phyloP scores from a whole-genome alignment of 805 yeast species.

The Pichia nanzhaoensis region DNA sequence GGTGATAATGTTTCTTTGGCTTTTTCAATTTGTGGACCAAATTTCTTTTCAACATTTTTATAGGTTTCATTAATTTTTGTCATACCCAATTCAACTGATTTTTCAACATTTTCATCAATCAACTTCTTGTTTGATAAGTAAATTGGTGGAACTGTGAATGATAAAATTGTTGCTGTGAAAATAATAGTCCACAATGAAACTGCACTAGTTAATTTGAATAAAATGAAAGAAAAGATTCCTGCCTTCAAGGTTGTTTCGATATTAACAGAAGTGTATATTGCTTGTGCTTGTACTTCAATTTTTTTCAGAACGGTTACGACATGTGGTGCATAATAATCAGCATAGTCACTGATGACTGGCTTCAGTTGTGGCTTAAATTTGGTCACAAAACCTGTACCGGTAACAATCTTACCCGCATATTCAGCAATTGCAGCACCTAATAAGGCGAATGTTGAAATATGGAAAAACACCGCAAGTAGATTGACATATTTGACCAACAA shows the following conservation, averaged over 20 bases:
- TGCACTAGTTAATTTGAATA: constrained; percentile 68
- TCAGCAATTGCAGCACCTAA: constrained; percentile 64
- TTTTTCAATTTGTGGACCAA: constrained; percentile 52
- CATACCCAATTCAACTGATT: constrained; percentile 39
- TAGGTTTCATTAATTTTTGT: constrained; percentile 42
- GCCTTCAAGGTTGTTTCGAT: constrained; percentile 68
- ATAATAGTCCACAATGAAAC: constrained; percentile 66
- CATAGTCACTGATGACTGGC: constrained; percentile 26
- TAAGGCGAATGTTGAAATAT: constrained; percentile 52
- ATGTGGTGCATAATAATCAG: constrained; percentile 30
- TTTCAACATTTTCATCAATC: constrained; percentile 59
- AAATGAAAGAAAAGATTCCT: constrained; percentile 56
- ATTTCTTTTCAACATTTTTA: constrained; percentile 34
- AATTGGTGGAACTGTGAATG: constrained; percentile 70
- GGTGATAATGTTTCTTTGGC: constrained; percentile 61
- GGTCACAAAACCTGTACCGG: constrained; percentile 78
- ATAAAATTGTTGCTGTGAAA: constrained; percentile 47
- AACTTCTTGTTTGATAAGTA: constrained; percentile 71
- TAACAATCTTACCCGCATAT: constrained; percentile 60
- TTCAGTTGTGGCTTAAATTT: constrained; percentile 63
- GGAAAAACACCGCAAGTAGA: constrained; percentile 54
- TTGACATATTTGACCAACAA: constrained; percentile 57
- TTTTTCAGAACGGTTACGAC: constrained; percentile 36
- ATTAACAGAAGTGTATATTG: constrained; percentile 59
- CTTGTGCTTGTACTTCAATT: constrained; percentile 48